Percentiles rank a stretch among this genome's conserved stretches.
Evolutionary conservation across 345 rosid species (phyloP).

Genomic region (Lenwebbia sp.): DNA sequence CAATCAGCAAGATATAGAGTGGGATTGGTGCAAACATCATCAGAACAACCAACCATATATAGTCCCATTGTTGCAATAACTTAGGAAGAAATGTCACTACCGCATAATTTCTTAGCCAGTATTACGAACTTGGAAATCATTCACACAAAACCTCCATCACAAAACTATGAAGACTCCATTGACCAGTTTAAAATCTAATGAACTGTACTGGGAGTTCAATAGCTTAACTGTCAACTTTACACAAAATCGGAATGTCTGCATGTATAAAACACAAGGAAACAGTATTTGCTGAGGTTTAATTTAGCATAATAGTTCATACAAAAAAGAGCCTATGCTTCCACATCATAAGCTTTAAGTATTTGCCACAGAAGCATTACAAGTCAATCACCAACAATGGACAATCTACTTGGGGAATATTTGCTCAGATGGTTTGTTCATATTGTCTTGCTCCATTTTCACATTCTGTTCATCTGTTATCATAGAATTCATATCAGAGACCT

Average conservation of each 20-base stretch:
- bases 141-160: not conserved
- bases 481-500: constrained; percentile 38
- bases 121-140: not conserved
- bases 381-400: not conserved
- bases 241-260: not conserved
- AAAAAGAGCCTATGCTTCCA: not conserved
- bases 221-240: not conserved
- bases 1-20: not conserved
- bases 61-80: not conserved
- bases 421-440: constrained; percentile 35
- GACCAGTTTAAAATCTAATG: not conserved
- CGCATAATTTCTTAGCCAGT: not conserved
- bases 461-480: constrained; percentile 55
- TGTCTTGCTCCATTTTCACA: constrained; percentile 63
- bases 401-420: constrained; percentile 34
- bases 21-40: not conserved
- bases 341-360: not conserved
- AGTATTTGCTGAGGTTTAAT: not conserved
- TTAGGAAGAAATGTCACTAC: not conserved
- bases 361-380: not conserved
- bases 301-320: not conserved
- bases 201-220: not conserved
- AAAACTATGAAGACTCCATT: not conserved
- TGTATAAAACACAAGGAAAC: not conserved
- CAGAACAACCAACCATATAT: not conserved